Evolutionary conservation across 768 basidiomycete genomes (phyloP), one percentile per base, ranked within the genome.

Genomic region (Kwoniella sp.): DNA sequence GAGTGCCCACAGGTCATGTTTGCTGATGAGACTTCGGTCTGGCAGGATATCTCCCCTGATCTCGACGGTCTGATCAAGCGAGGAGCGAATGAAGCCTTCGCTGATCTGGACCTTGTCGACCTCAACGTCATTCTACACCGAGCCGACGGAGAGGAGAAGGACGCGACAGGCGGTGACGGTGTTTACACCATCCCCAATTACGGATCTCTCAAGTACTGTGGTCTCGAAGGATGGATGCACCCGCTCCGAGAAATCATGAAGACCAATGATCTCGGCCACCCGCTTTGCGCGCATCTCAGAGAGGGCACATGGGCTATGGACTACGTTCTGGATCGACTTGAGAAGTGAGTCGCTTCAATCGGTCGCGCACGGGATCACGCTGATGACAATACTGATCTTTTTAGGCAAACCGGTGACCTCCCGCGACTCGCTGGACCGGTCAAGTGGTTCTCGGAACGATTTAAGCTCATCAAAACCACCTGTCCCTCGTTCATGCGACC

Each of bases 201-300:
- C 25, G 92, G 90, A 0, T 85, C 86, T 64, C 83, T 93, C 79
- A 87, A 86, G 12, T 99, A 97, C 81, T 97, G 94, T 73, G 96
- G 96, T 20, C 80, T 98, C 56, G 92, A 98, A 75, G 96, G 96
- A 1, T 99, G 94, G 93, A 97, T 99, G 93, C 86, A 89, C 71
- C 88, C 88, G 0, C 83, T 98, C 60, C 85, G 87, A 41, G 87
- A 87, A 70, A 87, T 98, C 78, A 93, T 93, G 87, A 84, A 85
- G 69, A 86, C 87, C 74, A 98, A 98, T 79, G 93, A 99, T 77
- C 85, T 98, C 2, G 96, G 96, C 0, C 93, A 98, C 79, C 86
- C 92, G 0, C 84, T 99, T 3, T 95, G 92, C 73, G 88, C 83
- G 2, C 92, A 98, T 81, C 81, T 98, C 63, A 86, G 96, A 65